These are phyloP conservation scores for Euphorbia schlechtendalii DNA, from an alignment of 441 rosid species.

Conservation along the genomic window DNA sequence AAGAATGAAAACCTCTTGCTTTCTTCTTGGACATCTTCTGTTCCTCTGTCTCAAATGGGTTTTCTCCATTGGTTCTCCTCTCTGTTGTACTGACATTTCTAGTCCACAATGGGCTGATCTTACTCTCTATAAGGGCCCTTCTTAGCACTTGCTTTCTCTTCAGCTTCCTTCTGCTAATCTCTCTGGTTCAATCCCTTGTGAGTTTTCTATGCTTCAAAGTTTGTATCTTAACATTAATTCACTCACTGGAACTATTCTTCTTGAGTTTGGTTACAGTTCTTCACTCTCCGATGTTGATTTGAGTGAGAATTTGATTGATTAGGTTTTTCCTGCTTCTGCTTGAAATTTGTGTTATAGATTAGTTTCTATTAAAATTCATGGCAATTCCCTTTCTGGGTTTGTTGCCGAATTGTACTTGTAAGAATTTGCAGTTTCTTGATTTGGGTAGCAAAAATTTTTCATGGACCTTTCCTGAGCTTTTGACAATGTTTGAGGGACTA, in stretches of 20 bases:
- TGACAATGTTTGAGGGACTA: slow-evolving; percentile 50
- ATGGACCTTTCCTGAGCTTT: slow-evolving; percentile 70
- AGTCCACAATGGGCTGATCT: slow-evolving; percentile 63
- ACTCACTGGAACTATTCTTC: slow-evolving; percentile 68
- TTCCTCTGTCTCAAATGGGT: slow-evolving; percentile 93
- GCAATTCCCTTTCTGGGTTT: slow-evolving; percentile 54
- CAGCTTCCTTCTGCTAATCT: slow-evolving; percentile 96
- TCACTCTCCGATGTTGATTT: slow-evolving; percentile 75
- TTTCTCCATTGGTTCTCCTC: slow-evolving; percentile 54
- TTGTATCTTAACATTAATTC: slow-evolving; percentile 72
- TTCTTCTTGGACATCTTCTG: slow-evolving; percentile 79
- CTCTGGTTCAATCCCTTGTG: slow-evolving; percentile 81
- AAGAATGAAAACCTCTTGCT: slow-evolving; percentile 62
- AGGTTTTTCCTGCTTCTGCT: slow-evolving; percentile 63
- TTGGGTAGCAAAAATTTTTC: slow-evolving; percentile 71
- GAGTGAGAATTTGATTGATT: slow-evolving; percentile 50
- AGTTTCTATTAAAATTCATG: slow-evolving; percentile 53
- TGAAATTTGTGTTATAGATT: slow-evolving; percentile 89
- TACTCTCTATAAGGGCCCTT: slow-evolving; percentile 64
- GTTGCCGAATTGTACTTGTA: slow-evolving; percentile 69
- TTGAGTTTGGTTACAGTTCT: slow-evolving; percentile 89
- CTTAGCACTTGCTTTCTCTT: slow-evolving; percentile 68
- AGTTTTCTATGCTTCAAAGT: slow-evolving; percentile 77
- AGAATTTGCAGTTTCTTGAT: slow-evolving; percentile 60
- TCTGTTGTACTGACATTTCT: slow-evolving; percentile 51